phyloP scores from a whole-genome alignment of 345 rosid genomes.

The Noccaea caerulescens region DNA sequence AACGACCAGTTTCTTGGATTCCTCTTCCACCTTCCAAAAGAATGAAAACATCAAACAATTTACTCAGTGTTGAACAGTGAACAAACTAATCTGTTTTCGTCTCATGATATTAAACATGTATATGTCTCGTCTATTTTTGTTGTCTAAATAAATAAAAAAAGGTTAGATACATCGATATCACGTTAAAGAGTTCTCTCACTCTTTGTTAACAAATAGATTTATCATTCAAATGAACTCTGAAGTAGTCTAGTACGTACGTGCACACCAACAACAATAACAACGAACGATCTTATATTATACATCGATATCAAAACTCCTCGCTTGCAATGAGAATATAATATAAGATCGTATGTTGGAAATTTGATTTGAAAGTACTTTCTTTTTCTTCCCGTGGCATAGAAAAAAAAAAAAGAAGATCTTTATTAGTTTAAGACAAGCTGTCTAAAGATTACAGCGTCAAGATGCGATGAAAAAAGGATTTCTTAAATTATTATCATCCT shows the following conservation, averaged over 20 bases:
- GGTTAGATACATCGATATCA: no score
- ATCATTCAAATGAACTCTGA: neutral
- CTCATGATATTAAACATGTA: conserved; percentile 3
- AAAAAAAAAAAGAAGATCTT: neutral
- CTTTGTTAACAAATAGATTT: neutral
- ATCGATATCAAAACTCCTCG: neutral
- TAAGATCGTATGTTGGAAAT: conserved; percentile 1
- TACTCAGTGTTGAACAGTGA: conserved; percentile 17
- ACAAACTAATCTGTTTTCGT: neutral
- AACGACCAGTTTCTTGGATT: neutral
- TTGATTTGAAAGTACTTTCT: neutral
- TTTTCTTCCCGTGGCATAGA: neutral
- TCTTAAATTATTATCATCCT: conserved; percentile 3
- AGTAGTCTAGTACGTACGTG: neutral
- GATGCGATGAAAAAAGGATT: neutral
- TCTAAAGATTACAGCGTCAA: neutral
- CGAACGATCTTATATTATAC: neutral
- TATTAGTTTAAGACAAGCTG: conserved; percentile 4
- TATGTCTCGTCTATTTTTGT: neutral
- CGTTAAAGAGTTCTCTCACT: no score
- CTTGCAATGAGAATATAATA: neutral
- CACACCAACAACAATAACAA: neutral
- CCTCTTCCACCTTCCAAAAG: neutral
- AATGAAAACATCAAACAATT: neutral
- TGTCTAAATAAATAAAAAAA: no score